phyloP scores from a whole-genome alignment of 2,329 filamentous ascomycete genomes.

The Penicillium occitanis region DNA sequence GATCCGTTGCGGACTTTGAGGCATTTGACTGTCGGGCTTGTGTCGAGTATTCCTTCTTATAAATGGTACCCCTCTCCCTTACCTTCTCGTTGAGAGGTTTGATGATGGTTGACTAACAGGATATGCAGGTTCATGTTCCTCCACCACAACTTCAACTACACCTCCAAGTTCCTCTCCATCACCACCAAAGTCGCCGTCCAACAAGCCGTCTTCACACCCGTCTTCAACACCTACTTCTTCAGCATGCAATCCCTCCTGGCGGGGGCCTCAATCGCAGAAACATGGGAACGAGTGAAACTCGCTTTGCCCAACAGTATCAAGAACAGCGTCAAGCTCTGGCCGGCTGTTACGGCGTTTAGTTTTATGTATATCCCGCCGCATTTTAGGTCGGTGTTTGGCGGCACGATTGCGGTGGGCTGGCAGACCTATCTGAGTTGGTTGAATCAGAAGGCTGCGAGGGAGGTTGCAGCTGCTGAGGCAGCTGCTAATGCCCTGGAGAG shows the following conservation, averaged over 20 bases:
- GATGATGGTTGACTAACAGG: not conserved
- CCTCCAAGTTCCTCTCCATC: slow-evolving; percentile 69
- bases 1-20: slow-evolving; percentile 68
- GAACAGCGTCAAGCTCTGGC: slow-evolving; percentile 87
- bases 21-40: slow-evolving; percentile 70
- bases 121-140: slow-evolving; percentile 71
- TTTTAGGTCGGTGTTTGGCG: slow-evolving; percentile 77
- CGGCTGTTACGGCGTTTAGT: slow-evolving; percentile 78
- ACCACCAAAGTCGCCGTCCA: slow-evolving; percentile 76
- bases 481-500: slow-evolving; percentile 16
- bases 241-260: slow-evolving; percentile 72
- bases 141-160: slow-evolving; percentile 78
- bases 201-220: slow-evolving; percentile 75
- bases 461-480: slow-evolving; percentile 44
- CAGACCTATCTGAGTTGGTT: slow-evolving; percentile 85
- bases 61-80: slow-evolving; percentile 62
- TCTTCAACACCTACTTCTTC: slow-evolving; percentile 84
- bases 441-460: slow-evolving; percentile 69
- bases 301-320: slow-evolving; percentile 74
- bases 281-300: slow-evolving; percentile 67
- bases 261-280: slow-evolving; percentile 64
- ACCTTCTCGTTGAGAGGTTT: not conserved
- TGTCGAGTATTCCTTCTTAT: slow-evolving; percentile 74
- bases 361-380: slow-evolving; percentile 81
- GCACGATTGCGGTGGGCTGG: slow-evolving; percentile 80